Evolutionary conservation across 805 yeast genomes (phyloP), one percentile per base, ranked within the genome.

Genomic region (Candida schatavii): DNA sequence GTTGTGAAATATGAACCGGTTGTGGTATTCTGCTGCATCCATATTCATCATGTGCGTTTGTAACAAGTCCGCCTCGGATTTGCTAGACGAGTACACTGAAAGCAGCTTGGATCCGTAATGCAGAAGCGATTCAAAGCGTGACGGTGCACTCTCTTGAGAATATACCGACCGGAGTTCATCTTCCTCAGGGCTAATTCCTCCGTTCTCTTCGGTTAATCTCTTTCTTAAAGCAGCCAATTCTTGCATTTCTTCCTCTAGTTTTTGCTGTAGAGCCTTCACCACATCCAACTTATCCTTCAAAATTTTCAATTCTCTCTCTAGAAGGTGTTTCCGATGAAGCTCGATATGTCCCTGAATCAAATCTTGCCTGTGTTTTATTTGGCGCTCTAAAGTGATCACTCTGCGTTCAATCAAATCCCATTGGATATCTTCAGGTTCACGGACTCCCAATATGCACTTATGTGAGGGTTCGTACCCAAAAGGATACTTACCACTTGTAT

Each of bases 1-100:
- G 42, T 83, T 79, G 50, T 88, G 89, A 18, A 88, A 64, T 45
- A 82, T 77, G 59, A 84, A 88, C 37, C 88, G 67, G 56, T 90
- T 89, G 45, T 74, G 75, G 61, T 78, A 85, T 41, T 47, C 68
- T 30, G 57, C 54, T 2, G 57, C 61, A 5, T 57, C 47, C 4
- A 59, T 41, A 19, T 54, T 51, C 29, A 55, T 41, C 11, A 50
- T 48, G 2, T 54, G 43, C 2, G 55, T 61, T 37, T 54, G 55
- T 21, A 52, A 45, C 13, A 61, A 49, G 14, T 63, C 65, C 19
- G 51, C 57, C 11, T 45, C 37, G 0, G 66, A 57, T 26, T 41
- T 47, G 36, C 60, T 62, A 14, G 61, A 56, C 0, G 73, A 63
- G 46, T 61, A 63, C 0, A 53, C 50, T 4, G 72, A 62, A 10